Conservation (phyloP, 2,329 filamentous ascomycete species). For the Aspergillus udagawae region DNA sequence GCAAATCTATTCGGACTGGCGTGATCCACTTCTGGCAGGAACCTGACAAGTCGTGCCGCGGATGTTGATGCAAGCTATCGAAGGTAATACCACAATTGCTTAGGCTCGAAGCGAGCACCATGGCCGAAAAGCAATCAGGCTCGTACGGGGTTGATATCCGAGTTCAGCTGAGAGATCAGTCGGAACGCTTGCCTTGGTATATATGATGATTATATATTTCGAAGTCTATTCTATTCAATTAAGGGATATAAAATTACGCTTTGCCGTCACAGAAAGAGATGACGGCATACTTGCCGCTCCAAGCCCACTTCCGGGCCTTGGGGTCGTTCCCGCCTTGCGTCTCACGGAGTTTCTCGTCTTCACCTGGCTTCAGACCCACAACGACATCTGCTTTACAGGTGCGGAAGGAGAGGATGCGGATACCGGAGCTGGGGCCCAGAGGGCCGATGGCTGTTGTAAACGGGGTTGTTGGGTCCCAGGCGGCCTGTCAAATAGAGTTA, state of each 20-base stretch:
- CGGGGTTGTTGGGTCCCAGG: slow-evolving; percentile 82
- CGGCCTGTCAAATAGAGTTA: slow-evolving; percentile 47
- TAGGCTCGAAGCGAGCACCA: no score
- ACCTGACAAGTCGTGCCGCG: no score
- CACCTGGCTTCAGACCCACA: slow-evolving; percentile 75
- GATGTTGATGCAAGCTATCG: no score
- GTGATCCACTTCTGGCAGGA: no score
- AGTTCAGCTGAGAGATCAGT: not conserved
- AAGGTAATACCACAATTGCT: no score
- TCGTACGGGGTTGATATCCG: no score
- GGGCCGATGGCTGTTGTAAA: slow-evolving; percentile 83
- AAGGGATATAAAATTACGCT: slow-evolving; percentile 15
- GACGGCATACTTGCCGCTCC: slow-evolving; percentile 96
- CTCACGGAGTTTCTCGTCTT: slow-evolving; percentile 73
- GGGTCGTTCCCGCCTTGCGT: slow-evolving; percentile 66
- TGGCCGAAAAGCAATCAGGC: no score
- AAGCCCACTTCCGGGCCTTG: slow-evolving; percentile 79
- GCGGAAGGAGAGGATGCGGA: slow-evolving; percentile 80
- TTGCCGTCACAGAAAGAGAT: slow-evolving; percentile 76
- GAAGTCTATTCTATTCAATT: not conserved
- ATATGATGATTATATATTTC: not conserved
- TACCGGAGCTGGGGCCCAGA: slow-evolving; percentile 72
- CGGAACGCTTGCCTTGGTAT: not conserved
- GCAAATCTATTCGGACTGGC: not conserved
- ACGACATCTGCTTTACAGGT: slow-evolving; percentile 98